These are phyloP conservation scores for Serendipita sp. DNA, from an alignment of 1,284 basidiomycete species.

Conservation along the genomic window DNA sequence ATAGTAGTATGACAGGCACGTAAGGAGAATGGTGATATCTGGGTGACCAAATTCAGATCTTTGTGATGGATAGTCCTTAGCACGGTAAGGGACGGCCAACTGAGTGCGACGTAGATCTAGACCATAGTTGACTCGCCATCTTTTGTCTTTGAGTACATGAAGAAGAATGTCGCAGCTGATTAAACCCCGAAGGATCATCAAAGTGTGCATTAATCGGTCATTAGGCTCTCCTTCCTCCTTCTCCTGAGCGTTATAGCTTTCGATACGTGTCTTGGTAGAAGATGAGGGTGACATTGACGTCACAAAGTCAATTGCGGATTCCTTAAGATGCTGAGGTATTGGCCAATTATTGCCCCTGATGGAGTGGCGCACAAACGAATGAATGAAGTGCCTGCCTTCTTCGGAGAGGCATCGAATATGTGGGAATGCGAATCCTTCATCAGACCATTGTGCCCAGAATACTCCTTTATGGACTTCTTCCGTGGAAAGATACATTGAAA, in stretches of 20 bases:
- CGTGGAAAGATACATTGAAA: constrained; percentile 12
- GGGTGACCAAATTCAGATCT: constrained; percentile 43
- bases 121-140: constrained; percentile 41
- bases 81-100: constrained; percentile 39
- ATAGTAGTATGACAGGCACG: constrained; percentile 40
- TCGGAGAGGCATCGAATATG: constrained; percentile 22
- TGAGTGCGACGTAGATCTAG: constrained; percentile 30
- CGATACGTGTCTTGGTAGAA: constrained; percentile 11
- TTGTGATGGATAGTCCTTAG: constrained; percentile 35
- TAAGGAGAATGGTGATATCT: constrained; percentile 33
- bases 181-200: constrained; percentile 32
- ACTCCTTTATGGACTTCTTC: neutral
- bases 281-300: constrained; percentile 9
- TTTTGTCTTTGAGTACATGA: constrained; percentile 27
- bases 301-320: constrained; percentile 18
- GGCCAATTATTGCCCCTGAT: constrained; percentile 16
- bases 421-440: constrained; percentile 18
- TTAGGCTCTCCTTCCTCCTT: neutral
- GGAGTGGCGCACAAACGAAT: constrained; percentile 16
- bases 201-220: constrained; percentile 19
- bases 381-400: constrained; percentile 17
- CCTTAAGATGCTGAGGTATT: constrained; percentile 13
- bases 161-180: constrained; percentile 30
- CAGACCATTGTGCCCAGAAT: neutral
- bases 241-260: constrained; percentile 12